Percentiles rank a stretch among this genome's conserved stretches.
Conservation (phyloP, 83 land plant species). For the Larix sibirica region DNA sequence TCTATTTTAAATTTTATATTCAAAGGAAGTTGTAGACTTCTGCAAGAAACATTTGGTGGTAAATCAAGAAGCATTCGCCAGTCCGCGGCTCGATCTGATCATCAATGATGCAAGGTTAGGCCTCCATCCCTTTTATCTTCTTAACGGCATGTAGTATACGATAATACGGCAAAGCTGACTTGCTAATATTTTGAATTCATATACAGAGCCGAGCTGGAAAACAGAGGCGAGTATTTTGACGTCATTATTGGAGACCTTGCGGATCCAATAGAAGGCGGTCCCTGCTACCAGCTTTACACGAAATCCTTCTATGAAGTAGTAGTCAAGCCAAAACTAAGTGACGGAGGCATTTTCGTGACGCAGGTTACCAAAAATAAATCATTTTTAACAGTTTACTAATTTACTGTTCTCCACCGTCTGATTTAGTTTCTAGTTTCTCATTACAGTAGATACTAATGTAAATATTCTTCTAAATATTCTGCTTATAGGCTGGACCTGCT, state of each 20-base stretch:
- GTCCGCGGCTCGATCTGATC: conserved; percentile 46
- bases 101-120: conserved; percentile 50
- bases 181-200: neutral
- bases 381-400: neutral
- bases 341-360: conserved; percentile 54
- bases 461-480: neutral
- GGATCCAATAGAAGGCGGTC: conserved; percentile 61
- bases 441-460: neutral
- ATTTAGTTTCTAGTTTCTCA: too few species aligned
- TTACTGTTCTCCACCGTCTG: neutral
- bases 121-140: neutral
- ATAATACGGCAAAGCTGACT: neutral
- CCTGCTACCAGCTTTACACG: conserved; percentile 54
- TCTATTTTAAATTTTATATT: neutral
- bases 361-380: conserved; percentile 25
- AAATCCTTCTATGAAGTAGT: conserved; percentile 45
- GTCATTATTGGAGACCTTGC: conserved; percentile 58
- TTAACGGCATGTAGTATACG: neutral
- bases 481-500: conserved; percentile 54
- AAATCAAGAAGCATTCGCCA: conserved; percentile 43
- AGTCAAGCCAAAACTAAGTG: conserved; percentile 38
- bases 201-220: conserved; percentile 50
- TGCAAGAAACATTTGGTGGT: conserved; percentile 35
- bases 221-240: conserved; percentile 35
- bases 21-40: conserved; percentile 62